Conservation (phyloP, 495 filamentous ascomycete species). For the Annulohypoxylon maeteangense region DNA sequence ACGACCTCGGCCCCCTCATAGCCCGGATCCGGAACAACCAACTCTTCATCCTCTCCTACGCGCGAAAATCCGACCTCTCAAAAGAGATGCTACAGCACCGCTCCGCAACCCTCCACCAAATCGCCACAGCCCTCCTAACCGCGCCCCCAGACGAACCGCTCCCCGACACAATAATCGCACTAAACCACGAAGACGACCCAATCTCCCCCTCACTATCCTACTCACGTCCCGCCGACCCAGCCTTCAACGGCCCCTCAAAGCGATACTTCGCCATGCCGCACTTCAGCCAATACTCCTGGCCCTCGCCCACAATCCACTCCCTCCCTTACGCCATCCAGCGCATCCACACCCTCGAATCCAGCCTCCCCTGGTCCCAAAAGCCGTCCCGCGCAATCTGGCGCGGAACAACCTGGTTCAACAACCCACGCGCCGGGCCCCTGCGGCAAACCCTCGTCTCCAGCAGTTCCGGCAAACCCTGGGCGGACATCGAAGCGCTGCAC, state of each 20-base stretch:
- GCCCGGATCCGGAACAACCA: constrained; percentile 57
- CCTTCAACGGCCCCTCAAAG: constrained; percentile 55
- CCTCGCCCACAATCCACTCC: constrained; percentile 68
- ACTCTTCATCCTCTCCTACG: constrained; percentile 58
- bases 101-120: constrained; percentile 49
- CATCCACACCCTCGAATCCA: constrained; percentile 55
- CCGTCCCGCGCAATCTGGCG: constrained; percentile 76
- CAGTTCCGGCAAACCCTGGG: constrained; percentile 55
- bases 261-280: constrained; percentile 79
- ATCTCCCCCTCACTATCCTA: constrained; percentile 43
- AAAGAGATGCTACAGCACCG: constrained; percentile 55
- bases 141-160: constrained; percentile 55
- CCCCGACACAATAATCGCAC: constrained; percentile 68
- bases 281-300: constrained; percentile 82
- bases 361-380: constrained; percentile 54
- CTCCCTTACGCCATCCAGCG: constrained; percentile 63
- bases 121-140: constrained; percentile 58
- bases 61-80: constrained; percentile 52
- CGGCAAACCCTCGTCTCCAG: constrained; percentile 56
- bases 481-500: constrained; percentile 60
- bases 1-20: constrained; percentile 54
- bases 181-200: constrained; percentile 52
- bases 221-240: constrained; percentile 52
- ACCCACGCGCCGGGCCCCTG: constrained; percentile 52
- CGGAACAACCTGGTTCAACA: constrained; percentile 66